Evolutionary conservation across 148 eudicot species (phyloP), one percentile per base, ranked within the genome.

Genomic region (Fagopyrum homotropicum): DNA sequence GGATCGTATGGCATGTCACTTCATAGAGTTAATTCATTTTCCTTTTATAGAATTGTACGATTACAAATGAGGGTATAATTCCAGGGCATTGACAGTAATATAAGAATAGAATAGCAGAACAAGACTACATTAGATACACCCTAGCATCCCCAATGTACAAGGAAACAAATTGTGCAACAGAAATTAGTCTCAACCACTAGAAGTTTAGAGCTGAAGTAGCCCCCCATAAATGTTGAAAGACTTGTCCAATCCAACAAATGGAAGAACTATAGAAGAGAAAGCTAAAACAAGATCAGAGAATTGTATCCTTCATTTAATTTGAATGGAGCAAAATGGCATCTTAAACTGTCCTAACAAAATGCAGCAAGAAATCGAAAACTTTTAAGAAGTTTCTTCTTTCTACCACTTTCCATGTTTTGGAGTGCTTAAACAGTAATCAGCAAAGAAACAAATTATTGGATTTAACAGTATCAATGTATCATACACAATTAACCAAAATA

Each of bases 1-100:
- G 85, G 68, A 75, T 73, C 52, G 77, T 79, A 91, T 86, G 83
- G 69, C 44, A 76, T 69, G 73, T 22, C 59, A 60, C 78, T 66
- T 74, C 48, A 45, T 48, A 22, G 30, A 51, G 5, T 73, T 10
- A 50, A 50, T 14, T 73, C 45, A 50, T 48, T 48, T 7, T 61
- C 69, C 69, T 29, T 26, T 35, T 61, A 7, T 11, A 26, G 69
- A 61, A 61, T 16, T 55, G 26, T 64, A 47, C 44, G 5, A 6
- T 12, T 40, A 75, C 71, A 72, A 29, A 35, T 14, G 17, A 70
- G 64, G 3, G 64, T 16, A 56, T 56, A n/a, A 49, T 49, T 49
- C 52, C 52, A 49, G 12, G 52, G 55, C 50, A 78, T 60, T 66
- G 4, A 46, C 17, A 57, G 69, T 6, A 66, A 49, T 14, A 4